Base-by-base conservation (phyloP, 805 yeast genomes). In the Saccharomycopsis olivae region DNA sequence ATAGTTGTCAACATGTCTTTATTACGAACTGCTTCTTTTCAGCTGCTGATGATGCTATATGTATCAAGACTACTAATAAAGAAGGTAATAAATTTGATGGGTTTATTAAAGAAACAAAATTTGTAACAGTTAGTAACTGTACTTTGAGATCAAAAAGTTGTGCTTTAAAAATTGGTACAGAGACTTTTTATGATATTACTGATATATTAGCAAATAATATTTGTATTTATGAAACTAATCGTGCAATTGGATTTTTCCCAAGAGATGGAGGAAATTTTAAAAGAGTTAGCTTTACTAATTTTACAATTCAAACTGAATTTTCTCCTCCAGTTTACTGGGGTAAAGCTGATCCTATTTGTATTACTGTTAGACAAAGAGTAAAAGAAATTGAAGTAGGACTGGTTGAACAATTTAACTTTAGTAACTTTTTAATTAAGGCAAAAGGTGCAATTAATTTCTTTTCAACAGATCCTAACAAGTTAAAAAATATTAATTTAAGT, bases 321-420 rank as follows among this genome's bases (percentile, higher is more conserved):
- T 35, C 32, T 14, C 33, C 40, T 15, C 35, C 44, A 11, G 44
- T 40, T n/a, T 40, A 40, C 27, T 40, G 44, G 44, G 44, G 44
- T 9, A 40, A 40, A 30, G 44, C 44, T 18, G 44, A 40, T 24
- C 44, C 44, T 2, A 29, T 40, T 16, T 17, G 21, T 30, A 25
- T 40, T 13, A 17, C 44, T 5, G 40, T 40, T 10, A 10, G 40
- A 11, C 33, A 35, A 9, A 15, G 44, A 17, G 10, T 23, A 8
- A 10, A 23, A 23, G 25, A 23, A 10, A 23, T 23, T 23, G n/a
- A 15, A 13, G 35, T 30, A 10, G 40, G 34, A 5, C 11, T 17
- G 11, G 41, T 40, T 11, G 36, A 37, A 13, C 4, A 19, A 5
- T 8, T 35, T 14, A 36, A 5, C 11, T 37, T 40, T 17, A 23